phyloP scores from a whole-genome alignment of 2,329 filamentous ascomycete species.

The Xenoacremonium recifei region DNA sequence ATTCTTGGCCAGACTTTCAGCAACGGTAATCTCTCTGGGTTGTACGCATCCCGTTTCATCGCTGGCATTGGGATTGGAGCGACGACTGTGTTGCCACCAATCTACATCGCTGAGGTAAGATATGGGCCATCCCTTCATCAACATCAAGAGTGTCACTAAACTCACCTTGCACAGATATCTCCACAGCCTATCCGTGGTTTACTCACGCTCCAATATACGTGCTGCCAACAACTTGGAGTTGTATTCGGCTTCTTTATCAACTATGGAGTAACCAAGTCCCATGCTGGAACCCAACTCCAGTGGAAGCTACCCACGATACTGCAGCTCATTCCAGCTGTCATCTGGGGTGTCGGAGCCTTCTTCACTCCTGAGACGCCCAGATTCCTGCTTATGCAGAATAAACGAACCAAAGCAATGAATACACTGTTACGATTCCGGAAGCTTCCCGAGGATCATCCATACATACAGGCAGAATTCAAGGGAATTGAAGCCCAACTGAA shows the following conservation, averaged over 20 bases:
- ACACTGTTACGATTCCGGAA: constrained; percentile 20
- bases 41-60: too few species aligned
- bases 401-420: constrained; percentile 14
- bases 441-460: too few species aligned
- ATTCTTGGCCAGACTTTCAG: too few species aligned
- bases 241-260: constrained; percentile 36
- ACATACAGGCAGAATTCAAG: too few species aligned
- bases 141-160: too few species aligned
- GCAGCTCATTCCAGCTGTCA: constrained; percentile 21
- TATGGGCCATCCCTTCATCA: too few species aligned
- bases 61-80: too few species aligned
- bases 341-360: constrained; percentile 24
- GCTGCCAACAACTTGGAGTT: constrained; percentile 32
- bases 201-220: constrained; percentile 31
- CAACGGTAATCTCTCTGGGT: too few species aligned
- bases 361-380: constrained; percentile 27
- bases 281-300: constrained; percentile 20
- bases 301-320: constrained; percentile 28
- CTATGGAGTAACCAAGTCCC: constrained; percentile 31
- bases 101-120: too few species aligned
- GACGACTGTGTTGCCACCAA: too few species aligned
- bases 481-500: too few species aligned
- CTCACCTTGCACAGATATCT: too few species aligned
- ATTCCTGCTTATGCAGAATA: constrained; percentile 22
- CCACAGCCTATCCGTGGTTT: constrained; percentile 31